Evolutionary conservation across 2,329 filamentous ascomycete genomes (phyloP), one percentile per base, ranked within the genome.

Genomic region (Aureobasidium uvarum): DNA sequence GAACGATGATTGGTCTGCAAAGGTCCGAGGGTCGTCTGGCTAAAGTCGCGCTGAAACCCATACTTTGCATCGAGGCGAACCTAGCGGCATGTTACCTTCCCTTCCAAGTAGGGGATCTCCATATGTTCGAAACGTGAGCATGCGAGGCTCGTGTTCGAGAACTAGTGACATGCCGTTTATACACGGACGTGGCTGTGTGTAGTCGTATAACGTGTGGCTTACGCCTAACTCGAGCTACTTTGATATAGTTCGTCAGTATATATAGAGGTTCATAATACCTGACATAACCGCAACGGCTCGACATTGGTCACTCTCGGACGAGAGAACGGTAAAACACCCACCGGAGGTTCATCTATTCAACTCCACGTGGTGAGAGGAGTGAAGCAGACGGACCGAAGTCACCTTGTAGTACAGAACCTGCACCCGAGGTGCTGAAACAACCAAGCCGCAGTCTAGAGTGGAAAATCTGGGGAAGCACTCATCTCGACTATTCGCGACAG

Each of bases 11-110:
- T 60, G 56, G 56, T 11, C 3, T 25, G 25, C 16, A 18, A 36
- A 48, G 25, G n/a, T 60, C 41, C 56, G 43, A 48, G 25, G 25
- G 39, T 60, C 56, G 56, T 60, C 56, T 60, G 56, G 56, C 56
- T 60, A 60, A 60, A 60, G 41, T 60, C 56, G 55, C 10, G 28
- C 38, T 60, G 56, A 60, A 60, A 60, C 56, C 38, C 43, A 58
- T 45, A 58, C 54, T 58, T 33, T 45, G 38, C 38, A 20, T 43
- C 54, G 54, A 58, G 39, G 54, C 54, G 39, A 58, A 58, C 54
- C 11, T 58, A 58, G 54, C 25, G 33, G 54, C 54, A 58, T 45
- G 38, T 25, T 45, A 43, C 39, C 54, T 58, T 58, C 54, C 39
- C 18, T 39, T 43, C 39, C 23, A 18, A 45, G 54, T 58, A 58